Base-by-base conservation (phyloP, 169 alveolate genomes). In the Eimeria zaria region DNA sequence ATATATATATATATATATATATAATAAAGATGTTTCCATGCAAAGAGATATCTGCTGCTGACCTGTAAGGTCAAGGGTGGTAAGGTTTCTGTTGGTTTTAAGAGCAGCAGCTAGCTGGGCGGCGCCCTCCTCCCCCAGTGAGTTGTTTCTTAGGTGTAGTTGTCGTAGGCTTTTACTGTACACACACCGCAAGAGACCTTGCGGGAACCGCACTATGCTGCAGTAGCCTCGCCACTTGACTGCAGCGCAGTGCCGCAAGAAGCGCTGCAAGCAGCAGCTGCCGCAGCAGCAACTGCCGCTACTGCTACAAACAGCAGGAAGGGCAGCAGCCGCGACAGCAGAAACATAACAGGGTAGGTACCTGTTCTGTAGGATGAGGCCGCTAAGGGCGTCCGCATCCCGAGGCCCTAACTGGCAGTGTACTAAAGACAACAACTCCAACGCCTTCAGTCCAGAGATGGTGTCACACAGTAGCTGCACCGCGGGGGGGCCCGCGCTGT, bases 331-430 rank as follows among this genome's bases (percentile, higher is more conserved):
- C 16, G 74, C 14, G 8, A 39, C 9, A 27, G 74, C 74, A 27
- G 74, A 36, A 64, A n/a, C 30, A 12, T 60, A 22, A 51, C 30
- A 36, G 87, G 24, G 64, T 27, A 14, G 33, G 4, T 24, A 83
- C 91, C 91, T 55, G 30, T 83, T 83, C 14, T n/a, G 14, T 12
- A 53, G 39, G 9, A 83, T 55, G 46, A 83, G 53, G 18, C 33
- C 74, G 74, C 71, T 83, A 76, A 83, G 51, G 55, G 71, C 76
- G 18, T 55, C 76, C 2, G 55, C 91, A 51, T 16, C n/a, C 16
- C 41, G 55, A 33, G 51, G 71, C 33, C 91, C 91, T 76, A 83
- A 46, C 74, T 83, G 91, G 55, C 91, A 83, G 58, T 83, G 91
- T 33, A 36, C 53, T 12, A 83, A 67, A 30, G 91, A 83, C 76